Evolutionary conservation across 2,329 filamentous ascomycete genomes (phyloP), one percentile per base, ranked within the genome.

Genomic region (Aspergillus ruber): DNA sequence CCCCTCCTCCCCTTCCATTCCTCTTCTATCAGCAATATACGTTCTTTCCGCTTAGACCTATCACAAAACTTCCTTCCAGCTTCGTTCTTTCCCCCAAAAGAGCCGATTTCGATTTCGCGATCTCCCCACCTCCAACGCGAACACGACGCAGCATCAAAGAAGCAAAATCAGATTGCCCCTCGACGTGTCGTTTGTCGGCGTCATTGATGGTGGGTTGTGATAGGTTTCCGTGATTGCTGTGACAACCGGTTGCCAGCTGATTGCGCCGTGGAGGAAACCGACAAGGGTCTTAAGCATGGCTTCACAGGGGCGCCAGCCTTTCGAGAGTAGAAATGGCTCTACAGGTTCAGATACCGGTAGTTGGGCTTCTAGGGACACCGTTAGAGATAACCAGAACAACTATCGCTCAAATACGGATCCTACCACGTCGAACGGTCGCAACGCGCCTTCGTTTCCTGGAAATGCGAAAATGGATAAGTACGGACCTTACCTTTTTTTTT

Each of bases 361-460:
- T 55, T 66, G 61, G 55, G 55, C 60, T 29, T 70, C 70, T 20
- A 65, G 72, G 45, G 68, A 70, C 43, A 72, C 67, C 2, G 56
- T 72, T 25, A 68, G 56, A 46, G 63, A 64, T 21, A 54, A 53
- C 42, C 60, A 55, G 42, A 56, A 29, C 20, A 53, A 56, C 39
- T 12, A 17, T 18, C 55, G 48, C 21, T 49, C 46, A 27, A 53
- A 53, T 25, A 58, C 50, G 46, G 53, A 50, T 43, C 55, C 59
- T 49, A 47, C 53, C 36, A 47, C 54, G 38, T 48, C 56, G 33
- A 56, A 58, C 44, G 59, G 56, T 56, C 55, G 62, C 48, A 56
- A 56, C 52, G 46, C 56, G n/a, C 63, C 61, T 15, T 47, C 57
- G 10, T 59, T 62, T 48, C 56, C 60, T 4, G 56, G 56, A 4